Percentiles rank a stretch among this genome's conserved stretches.
Conservation (phyloP, 768 basidiomycete genomes). For the Thelephora aurantiotincta region DNA sequence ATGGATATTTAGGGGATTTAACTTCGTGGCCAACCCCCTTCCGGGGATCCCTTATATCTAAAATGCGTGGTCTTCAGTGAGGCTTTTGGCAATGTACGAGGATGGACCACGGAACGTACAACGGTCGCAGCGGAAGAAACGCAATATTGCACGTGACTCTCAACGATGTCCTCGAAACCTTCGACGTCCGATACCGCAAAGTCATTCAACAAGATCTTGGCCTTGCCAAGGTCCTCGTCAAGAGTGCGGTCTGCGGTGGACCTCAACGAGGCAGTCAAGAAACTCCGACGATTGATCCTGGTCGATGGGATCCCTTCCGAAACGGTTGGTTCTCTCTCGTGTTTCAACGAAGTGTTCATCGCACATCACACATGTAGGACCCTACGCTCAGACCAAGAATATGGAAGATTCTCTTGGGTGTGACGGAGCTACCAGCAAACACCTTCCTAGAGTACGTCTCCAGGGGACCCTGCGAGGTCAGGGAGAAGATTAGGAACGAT, state of each 20-base stretch:
- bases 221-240: conserved; percentile 48
- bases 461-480: conserved; percentile 74
- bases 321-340: conserved; percentile 31
- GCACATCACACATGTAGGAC: conserved; percentile 33
- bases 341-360: not conserved
- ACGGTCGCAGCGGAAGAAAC: too few relatives aligned
- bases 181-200: conserved; percentile 35
- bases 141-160: too few relatives aligned
- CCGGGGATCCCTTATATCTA: too few relatives aligned
- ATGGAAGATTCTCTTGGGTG: conserved; percentile 88
- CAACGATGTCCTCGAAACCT: conserved; percentile 5
- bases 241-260: conserved; percentile 48
- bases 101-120: too few relatives aligned
- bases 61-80: too few relatives aligned
- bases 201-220: conserved; percentile 71
- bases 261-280: conserved; percentile 76
- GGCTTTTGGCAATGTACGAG: too few relatives aligned
- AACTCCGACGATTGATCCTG: conserved; percentile 74
- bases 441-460: conserved; percentile 67
- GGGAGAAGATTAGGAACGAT: conserved; percentile 91
- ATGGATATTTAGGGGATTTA: not conserved
- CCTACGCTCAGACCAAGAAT: conserved; percentile 75
- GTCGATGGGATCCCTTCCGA: conserved; percentile 82
- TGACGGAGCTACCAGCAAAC: conserved; percentile 66
- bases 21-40: too few relatives aligned